phyloP scores from a whole-genome alignment of 306 rosid genomes.

The Dryas octopetala region DNA sequence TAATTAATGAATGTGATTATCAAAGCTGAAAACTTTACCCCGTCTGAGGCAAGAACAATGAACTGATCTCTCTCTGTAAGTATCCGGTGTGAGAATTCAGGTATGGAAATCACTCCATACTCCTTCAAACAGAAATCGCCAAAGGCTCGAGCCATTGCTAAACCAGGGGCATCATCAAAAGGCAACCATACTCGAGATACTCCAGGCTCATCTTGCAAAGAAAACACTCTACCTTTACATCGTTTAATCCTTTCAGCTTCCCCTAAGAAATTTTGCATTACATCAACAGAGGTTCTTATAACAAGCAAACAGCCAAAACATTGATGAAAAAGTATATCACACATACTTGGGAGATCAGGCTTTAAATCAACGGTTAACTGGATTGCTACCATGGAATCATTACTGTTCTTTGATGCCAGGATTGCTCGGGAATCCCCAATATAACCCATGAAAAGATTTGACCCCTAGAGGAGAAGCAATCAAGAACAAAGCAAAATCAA shows the following conservation, averaged over 20 bases:
- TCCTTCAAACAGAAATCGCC: slow-evolving; percentile 97
- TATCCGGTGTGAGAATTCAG: slow-evolving; percentile 72
- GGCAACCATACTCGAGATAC: slow-evolving; percentile 95
- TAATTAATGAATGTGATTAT: neutral
- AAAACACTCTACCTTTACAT: slow-evolving; percentile 93
- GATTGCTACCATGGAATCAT: slow-evolving; percentile 63
- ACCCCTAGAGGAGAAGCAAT: slow-evolving; percentile 55
- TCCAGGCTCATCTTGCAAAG: slow-evolving; percentile 96
- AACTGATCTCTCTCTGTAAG: slow-evolving; percentile 82
- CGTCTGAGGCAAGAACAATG: slow-evolving; percentile 93
- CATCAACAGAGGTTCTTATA: slow-evolving; percentile 16
- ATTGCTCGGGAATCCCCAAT: slow-evolving; percentile 96
- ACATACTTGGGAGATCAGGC: slow-evolving; percentile 93
- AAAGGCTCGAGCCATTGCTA: slow-evolving; percentile 99
- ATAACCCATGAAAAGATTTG: slow-evolving; percentile 76
- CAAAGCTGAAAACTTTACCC: slow-evolving; percentile 52
- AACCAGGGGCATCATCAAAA: slow-evolving; percentile 91
- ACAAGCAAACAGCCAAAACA: slow-evolving; percentile 23
- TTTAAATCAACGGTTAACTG: slow-evolving; percentile 90
- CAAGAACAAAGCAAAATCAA: slow-evolving; percentile 21
- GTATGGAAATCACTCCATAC: slow-evolving; percentile 91
- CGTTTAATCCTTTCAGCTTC: slow-evolving; percentile 92
- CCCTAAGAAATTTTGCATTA: slow-evolving; percentile 37
- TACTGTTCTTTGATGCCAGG: slow-evolving; percentile 75
- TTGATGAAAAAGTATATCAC: neutral